Conservation (phyloP, 2,329 filamentous ascomycete genomes). For the Fusarium denticulatum region DNA sequence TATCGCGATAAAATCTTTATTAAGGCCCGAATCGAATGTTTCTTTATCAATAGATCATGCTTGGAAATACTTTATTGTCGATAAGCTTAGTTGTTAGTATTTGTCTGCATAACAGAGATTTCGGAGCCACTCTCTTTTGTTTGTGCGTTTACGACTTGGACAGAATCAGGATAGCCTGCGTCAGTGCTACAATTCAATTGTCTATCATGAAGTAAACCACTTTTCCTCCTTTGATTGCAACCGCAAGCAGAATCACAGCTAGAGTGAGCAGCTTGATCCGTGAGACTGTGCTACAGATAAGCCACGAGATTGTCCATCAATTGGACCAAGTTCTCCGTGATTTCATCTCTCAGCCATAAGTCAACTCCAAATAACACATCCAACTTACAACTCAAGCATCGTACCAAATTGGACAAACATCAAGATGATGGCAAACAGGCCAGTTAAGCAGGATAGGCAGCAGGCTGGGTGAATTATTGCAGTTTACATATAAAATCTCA, state of each 20-base stretch:
- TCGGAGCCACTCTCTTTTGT: neutral
- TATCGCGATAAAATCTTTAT: neutral
- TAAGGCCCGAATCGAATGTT: neutral
- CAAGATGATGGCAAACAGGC: neutral
- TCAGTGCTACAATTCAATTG: accelerated
- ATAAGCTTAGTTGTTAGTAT: neutral
- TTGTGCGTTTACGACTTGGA: neutral
- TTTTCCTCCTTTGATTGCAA: neutral
- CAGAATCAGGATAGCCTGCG: neutral
- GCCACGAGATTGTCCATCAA: neutral
- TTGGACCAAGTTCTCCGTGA: neutral
- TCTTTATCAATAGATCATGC: neutral
- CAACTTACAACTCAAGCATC: neutral
- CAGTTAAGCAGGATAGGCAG: neutral
- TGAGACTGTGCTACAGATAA: neutral
- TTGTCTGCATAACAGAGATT: neutral
- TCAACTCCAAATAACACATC: neutral
- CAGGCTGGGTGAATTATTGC: neutral
- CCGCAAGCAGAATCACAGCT: neutral
- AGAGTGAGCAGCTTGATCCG: neutral
- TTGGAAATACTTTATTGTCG: neutral
- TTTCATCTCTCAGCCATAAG: neutral
- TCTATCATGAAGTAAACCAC: too few relatives aligned
- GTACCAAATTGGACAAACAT: neutral
- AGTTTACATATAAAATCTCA: neutral